phyloP scores from a whole-genome alignment of 2,329 filamentous ascomycete genomes.

The Macroventuria anomochaeta region DNA sequence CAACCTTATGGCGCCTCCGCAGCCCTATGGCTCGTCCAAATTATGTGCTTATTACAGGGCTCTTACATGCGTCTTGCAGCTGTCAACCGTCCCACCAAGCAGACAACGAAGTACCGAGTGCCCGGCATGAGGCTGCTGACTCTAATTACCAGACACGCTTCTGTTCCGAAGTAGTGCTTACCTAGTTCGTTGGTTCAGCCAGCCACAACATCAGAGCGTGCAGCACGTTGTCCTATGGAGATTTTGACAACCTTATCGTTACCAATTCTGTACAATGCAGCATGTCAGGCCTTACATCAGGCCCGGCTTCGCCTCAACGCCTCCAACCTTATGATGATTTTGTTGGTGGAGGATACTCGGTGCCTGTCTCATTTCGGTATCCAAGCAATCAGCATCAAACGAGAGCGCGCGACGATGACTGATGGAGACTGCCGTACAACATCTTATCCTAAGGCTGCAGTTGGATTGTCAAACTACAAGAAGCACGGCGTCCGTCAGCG shows the following conservation, averaged over 20 bases:
- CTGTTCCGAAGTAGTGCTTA: constrained; percentile 11
- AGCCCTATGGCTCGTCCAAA: neutral
- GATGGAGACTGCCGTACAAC: neutral
- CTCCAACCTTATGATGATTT: neutral
- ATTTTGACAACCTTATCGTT: constrained; percentile 1
- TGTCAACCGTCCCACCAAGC: neutral
- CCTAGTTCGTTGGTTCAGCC: neutral
- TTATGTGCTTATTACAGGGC: neutral
- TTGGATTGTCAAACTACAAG: constrained; percentile 3
- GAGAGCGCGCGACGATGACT: neutral
- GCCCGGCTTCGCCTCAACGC: neutral
- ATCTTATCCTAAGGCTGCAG: neutral
- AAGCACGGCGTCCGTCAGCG: constrained; percentile 12
- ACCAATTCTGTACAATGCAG: constrained; percentile 4
- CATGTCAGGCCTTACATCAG: constrained; percentile 2
- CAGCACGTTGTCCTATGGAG: neutral
- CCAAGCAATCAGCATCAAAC: neutral
- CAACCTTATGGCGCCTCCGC: neutral
- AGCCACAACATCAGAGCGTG: neutral
- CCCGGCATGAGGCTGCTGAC: constrained; percentile 7
- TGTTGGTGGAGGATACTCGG: neutral
- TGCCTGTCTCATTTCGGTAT: neutral
- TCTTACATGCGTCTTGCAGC: constrained; percentile 3
- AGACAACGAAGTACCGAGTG: neutral
- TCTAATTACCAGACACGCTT: neutral